phyloP scores from a whole-genome alignment of 169 alveolate species.

The Theileria equi region DNA sequence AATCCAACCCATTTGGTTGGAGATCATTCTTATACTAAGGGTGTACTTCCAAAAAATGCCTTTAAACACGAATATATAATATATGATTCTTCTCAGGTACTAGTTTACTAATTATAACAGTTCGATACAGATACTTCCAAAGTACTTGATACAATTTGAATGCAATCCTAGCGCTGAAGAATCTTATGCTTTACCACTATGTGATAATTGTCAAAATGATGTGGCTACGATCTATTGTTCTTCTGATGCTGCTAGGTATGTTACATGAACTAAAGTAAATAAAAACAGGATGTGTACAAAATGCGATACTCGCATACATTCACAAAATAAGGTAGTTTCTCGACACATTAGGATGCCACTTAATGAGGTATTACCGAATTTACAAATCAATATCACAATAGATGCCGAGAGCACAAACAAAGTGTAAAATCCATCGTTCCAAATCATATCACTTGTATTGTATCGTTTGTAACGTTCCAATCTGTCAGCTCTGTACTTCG shows the following conservation, averaged over 20 bases:
- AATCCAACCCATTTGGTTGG: constrained; percentile 45
- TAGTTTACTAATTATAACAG: neutral
- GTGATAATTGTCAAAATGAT: constrained; percentile 86
- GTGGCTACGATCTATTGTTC: constrained; percentile 86
- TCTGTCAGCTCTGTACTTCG: constrained; percentile 79
- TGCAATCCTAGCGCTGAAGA: constrained; percentile 83
- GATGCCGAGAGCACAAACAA: constrained; percentile 79
- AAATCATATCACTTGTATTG: constrained; percentile 73
- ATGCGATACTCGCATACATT: constrained; percentile 82
- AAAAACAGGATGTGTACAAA: constrained; percentile 72
- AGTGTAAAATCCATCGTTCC: constrained; percentile 73
- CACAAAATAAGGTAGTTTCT: constrained; percentile 83
- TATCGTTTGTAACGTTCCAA: constrained; percentile 76
- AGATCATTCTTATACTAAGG: constrained; percentile 67
- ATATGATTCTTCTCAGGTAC: constrained; percentile 84
- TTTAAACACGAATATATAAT: constrained; percentile 82
- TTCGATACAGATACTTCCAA: constrained; percentile 69
- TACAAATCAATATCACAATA: constrained; percentile 5
- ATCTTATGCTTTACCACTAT: constrained; percentile 83
- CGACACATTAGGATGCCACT: constrained; percentile 85
- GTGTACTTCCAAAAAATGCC: constrained; percentile 86
- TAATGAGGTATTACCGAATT: constrained; percentile 68
- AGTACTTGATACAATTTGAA: constrained; percentile 82
- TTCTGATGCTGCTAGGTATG: constrained; percentile 78
- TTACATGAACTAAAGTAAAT: constrained; percentile 12